Percentiles rank a stretch among this genome's conserved stretches.
Evolutionary conservation across 2,329 filamentous ascomycete species (phyloP).

Genomic region (Aureobasidium sp.): DNA sequence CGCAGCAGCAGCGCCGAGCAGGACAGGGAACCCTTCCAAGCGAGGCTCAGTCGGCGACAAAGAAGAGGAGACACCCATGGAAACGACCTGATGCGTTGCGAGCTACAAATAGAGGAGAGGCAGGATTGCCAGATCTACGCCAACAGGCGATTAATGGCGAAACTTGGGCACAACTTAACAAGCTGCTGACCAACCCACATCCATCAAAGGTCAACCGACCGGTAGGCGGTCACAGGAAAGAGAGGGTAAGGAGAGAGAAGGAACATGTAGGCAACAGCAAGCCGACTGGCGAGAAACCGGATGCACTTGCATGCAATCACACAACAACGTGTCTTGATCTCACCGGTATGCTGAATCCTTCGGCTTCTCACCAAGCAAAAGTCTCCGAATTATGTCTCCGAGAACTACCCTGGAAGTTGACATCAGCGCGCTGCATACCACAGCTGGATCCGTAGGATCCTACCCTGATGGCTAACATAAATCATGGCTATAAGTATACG

Average conservation of each 20-base stretch:
- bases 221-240: neutral
- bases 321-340: neutral
- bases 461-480: neutral
- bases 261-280: too few relatives aligned
- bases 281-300: neutral
- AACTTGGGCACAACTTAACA: neutral
- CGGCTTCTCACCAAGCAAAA: neutral
- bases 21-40: neutral
- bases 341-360: neutral
- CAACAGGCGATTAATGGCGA: neutral
- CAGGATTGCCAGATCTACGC: too few relatives aligned
- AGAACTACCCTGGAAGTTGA: neutral
- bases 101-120: neutral
- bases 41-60: neutral
- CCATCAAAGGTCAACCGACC: neutral
- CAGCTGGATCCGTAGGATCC: too few relatives aligned
- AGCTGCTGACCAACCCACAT: neutral
- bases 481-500: neutral
- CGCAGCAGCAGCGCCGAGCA: slow-evolving; percentile 9
- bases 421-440: neutral
- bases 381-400: slow-evolving; percentile 9
- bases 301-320: neutral
- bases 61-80: neutral
- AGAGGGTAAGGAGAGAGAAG: neutral
- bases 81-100: too few relatives aligned